phyloP scores from a whole-genome alignment of 768 basidiomycete genomes.

The Lentinula boryana region DNA sequence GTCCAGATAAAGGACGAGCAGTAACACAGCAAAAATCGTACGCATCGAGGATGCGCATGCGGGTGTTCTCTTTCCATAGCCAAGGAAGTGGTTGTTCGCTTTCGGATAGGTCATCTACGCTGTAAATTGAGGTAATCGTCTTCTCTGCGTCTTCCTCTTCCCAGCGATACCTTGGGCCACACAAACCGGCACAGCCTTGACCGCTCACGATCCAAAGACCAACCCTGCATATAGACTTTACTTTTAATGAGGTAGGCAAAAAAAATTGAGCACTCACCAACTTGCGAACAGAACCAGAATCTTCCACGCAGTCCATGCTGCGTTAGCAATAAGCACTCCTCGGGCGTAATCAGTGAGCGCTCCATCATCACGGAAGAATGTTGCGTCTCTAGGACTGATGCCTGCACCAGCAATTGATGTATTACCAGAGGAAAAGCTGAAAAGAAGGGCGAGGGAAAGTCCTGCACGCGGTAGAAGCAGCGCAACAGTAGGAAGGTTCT shows the following conservation, averaged over 20 bases:
- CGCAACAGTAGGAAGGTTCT: conserved; percentile 77
- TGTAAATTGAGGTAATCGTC: conserved; percentile 38
- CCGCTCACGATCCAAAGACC: conserved; percentile 78
- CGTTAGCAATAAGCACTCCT: conserved; percentile 76
- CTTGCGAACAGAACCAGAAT: conserved; percentile 60
- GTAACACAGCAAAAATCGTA: conserved; percentile 69
- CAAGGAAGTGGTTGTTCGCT: conserved; percentile 55
- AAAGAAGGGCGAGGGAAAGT: conserved; percentile 64
- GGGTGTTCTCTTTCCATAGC: conserved; percentile 73
- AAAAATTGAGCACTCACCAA: conserved; percentile 44
- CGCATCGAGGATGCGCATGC: conserved; percentile 67
- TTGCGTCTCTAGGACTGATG: conserved; percentile 52
- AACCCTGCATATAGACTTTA: conserved; percentile 36
- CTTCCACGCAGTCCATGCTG: conserved; percentile 77
- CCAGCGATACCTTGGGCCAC: conserved; percentile 80
- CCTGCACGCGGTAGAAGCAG: conserved; percentile 83
- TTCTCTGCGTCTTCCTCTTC: conserved; percentile 75
- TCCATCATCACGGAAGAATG: conserved; percentile 70
- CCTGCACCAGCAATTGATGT: conserved; percentile 43
- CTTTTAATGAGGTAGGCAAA: background rate
- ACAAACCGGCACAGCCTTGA: conserved; percentile 73
- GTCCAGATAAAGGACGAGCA: conserved; percentile 19
- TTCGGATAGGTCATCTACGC: conserved; percentile 37
- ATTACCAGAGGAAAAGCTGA: conserved; percentile 49
- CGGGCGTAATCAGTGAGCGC: conserved; percentile 69